Base-by-base conservation (phyloP, 768 basidiomycete species). In the Hydnum rufescens region DNA sequence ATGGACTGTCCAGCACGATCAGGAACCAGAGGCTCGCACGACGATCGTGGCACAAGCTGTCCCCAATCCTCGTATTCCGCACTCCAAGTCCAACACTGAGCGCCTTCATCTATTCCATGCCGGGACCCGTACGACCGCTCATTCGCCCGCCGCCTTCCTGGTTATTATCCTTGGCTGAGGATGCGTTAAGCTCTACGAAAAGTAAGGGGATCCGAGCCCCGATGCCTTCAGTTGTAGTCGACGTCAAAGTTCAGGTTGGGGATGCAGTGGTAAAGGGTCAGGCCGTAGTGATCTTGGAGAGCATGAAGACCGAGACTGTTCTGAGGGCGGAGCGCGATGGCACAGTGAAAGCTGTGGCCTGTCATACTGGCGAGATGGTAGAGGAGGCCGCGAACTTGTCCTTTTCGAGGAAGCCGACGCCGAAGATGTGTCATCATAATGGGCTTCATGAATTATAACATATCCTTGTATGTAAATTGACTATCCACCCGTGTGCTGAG, bases 241-340 rank as follows among this genome's bases (percentile, higher is more conserved):
- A 93, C 52, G 81, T 95, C 49, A 73, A 73, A 18, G 89, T 92
- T 31, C 71, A 71, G 54, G 68, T 74, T 1, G 90, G 89, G 3
- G 82, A 92, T 50, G 68, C 64, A 13, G 83, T 95, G 36, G 78
- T 80, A 65, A 78, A 74, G 60, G 87, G 86, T 0, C 82, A 90
- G 61, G 75, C 75, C 4, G 71, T 88, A 5, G 77, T 89, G 29
- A 76, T 92, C 3, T 66, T 93, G 61, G 90, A 93, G 67, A 93
- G 89, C 61, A 96, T 95, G 90, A 96, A 96, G 75, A 95, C 89
- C 57, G 89, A 93, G 67, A 92, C 83, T 34, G 82, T 87, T 39
- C 64, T 95, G 57, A 71, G 87, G 51, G 77, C 86, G 13, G 73
- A 77, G 54, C 68, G 67, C 4, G 67, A 73, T 32, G 90, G 88